phyloP scores from a whole-genome alignment of 2,329 filamentous ascomycete genomes.

The Calonectria leucothoes region DNA sequence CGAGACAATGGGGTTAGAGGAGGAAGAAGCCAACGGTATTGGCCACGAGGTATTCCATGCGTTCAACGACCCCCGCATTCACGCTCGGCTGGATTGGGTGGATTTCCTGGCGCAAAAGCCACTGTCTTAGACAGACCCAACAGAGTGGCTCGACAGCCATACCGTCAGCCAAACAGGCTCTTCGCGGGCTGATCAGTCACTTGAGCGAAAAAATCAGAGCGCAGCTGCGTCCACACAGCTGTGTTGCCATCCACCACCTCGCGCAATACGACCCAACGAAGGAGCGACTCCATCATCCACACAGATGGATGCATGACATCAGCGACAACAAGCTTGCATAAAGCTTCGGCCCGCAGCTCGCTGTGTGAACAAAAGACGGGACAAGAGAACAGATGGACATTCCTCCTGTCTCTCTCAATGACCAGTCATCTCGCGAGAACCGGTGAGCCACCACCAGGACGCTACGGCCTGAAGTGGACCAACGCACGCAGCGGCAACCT shows the following conservation, averaged over 20 bases:
- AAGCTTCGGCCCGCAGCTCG: conserved; percentile 16
- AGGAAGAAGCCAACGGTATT: conserved; percentile 48
- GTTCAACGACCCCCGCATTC: conserved; percentile 47
- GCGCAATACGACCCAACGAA: conserved; percentile 19
- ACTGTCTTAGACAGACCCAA: conserved; percentile 23
- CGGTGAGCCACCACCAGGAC: background rate
- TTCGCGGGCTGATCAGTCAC: conserved; percentile 13
- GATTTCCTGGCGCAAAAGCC: conserved; percentile 54
- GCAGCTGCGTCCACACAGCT: conserved; percentile 22
- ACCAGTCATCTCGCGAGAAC: conserved; percentile 16
- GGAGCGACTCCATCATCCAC: background rate
- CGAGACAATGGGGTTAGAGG: conserved; percentile 47
- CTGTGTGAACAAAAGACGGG: conserved; percentile 17
- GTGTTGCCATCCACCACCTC: conserved; percentile 14
- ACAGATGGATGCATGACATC: conserved; percentile 10
- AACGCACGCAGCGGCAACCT: background rate
- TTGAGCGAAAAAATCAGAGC: conserved; percentile 20
- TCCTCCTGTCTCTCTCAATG: conserved; percentile 8
- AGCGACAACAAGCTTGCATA: conserved; percentile 29
- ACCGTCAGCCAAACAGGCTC: conserved; percentile 10
- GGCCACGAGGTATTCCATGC: conserved; percentile 45
- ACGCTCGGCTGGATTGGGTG: conserved; percentile 50
- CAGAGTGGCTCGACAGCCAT: conserved; percentile 3
- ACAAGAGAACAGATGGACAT: background rate
- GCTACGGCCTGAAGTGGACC: background rate